These are phyloP conservation scores for Phytophthora litchii DNA, from an alignment of 352 stramenopile genomes.

Conservation along the genomic window DNA sequence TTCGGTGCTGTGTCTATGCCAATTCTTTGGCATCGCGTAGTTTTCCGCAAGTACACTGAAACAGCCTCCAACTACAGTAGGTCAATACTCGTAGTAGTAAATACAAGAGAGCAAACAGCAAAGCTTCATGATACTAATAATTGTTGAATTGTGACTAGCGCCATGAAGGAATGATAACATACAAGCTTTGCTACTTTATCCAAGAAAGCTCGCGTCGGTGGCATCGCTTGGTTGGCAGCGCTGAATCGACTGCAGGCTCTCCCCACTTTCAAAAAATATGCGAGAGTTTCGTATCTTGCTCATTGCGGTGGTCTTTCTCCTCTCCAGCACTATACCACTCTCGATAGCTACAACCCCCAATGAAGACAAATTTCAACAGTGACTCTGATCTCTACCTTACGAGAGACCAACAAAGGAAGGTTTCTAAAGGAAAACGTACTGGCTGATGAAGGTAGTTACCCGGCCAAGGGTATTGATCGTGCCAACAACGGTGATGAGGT, in stretches of 20 bases:
- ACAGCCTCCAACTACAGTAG: too few species aligned
- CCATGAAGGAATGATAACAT: not conserved
- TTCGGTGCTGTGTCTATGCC: too few species aligned
- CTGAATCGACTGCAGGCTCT: not conserved
- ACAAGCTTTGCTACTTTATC: constrained; percentile 3
- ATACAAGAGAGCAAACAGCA: not conserved
- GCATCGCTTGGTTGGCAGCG: not conserved
- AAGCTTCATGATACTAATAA: not conserved
- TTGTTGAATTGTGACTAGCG: not conserved
- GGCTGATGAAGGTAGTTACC: not conserved
- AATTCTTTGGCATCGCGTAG: too few species aligned
- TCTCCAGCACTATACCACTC: not conserved
- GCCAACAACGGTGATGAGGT: not conserved
- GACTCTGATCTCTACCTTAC: not conserved
- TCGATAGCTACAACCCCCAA: not conserved
- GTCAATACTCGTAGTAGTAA: too few species aligned
- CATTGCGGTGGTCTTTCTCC: not conserved
- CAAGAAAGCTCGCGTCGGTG: not conserved
- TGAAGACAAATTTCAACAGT: not conserved
- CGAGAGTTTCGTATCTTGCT: constrained; percentile 6
- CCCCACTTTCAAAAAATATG: constrained; percentile 10
- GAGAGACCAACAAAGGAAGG: not conserved
- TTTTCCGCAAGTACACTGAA: too few species aligned
- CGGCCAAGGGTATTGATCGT: not conserved
- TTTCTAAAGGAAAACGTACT: not conserved